Evolutionary conservation across 768 basidiomycete species (phyloP).

Genomic region (Podaxis rugospora): DNA sequence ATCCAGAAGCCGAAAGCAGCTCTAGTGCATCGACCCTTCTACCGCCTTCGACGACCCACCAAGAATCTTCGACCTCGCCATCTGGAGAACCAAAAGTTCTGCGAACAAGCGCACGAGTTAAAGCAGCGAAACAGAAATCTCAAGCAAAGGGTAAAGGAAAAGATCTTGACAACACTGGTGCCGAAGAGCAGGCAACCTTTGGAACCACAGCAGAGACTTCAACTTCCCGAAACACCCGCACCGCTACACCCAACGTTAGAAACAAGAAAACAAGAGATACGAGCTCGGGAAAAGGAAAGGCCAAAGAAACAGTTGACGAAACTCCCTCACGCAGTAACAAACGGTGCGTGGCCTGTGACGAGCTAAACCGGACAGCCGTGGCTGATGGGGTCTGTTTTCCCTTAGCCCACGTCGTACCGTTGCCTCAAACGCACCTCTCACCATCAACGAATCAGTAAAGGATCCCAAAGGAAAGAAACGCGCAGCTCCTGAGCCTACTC

Average conservation of each 20-base stretch:
- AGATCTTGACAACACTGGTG: conserved; percentile 43
- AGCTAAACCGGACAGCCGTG: conserved; percentile 24
- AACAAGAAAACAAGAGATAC: conserved; percentile 53
- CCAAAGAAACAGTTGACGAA: conserved; percentile 55
- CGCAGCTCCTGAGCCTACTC: conserved; percentile 67
- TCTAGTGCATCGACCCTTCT: conserved; percentile 50
- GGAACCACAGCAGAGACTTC: conserved; percentile 28
- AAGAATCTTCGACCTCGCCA: conserved; percentile 37
- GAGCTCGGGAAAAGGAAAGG: conserved; percentile 54
- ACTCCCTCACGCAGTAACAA: conserved; percentile 44
- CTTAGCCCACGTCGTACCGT: conserved; percentile 56
- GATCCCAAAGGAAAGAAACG: conserved; percentile 93
- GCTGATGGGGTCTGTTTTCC: conserved; percentile 14
- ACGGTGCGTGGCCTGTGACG: conserved; percentile 45
- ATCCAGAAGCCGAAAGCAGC: conserved; percentile 69
- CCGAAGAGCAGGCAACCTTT: conserved; percentile 26
- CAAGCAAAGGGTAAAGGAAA: conserved; percentile 52
- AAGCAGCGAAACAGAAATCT: conserved; percentile 69
- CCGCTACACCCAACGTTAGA: conserved; percentile 32
- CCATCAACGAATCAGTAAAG: conserved; percentile 72
- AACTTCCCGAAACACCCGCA: conserved; percentile 39
- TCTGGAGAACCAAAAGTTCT: conserved; percentile 42
- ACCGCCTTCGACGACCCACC: conserved; percentile 33
- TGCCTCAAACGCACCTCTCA: conserved; percentile 37
- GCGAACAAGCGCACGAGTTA: conserved; percentile 74